These are phyloP conservation scores for Tulasnella sp. DNA, from an alignment of 768 basidiomycete genomes.

Conservation along the genomic window DNA sequence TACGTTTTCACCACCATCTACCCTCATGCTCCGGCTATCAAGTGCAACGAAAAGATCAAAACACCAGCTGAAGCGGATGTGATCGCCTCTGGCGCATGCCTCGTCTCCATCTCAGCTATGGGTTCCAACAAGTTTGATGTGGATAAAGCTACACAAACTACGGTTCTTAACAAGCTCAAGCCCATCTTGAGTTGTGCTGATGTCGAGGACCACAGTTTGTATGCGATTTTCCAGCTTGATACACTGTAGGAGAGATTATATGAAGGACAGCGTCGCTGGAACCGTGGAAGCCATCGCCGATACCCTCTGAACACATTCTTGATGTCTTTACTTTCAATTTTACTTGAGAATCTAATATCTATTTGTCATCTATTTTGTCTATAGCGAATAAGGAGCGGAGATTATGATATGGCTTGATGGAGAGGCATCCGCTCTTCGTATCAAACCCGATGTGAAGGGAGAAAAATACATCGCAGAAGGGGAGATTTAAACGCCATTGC, in stretches of 20 bases:
- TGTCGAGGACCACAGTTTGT: not conserved
- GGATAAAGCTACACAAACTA: not conserved
- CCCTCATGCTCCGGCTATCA: not conserved
- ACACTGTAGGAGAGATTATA: not conserved
- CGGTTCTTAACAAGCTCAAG: slow-evolving; percentile 2
- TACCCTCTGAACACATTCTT: not conserved
- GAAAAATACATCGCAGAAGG: not conserved
- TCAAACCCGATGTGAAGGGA: slow-evolving; percentile 64
- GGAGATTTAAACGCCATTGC: not conserved
- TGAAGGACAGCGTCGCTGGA: too few relatives aligned
- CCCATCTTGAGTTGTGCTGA: not conserved
- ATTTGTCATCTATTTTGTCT: not conserved
- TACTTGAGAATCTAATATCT: not conserved
- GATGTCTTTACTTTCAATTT: not conserved
- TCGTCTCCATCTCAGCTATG: slow-evolving; percentile 30
- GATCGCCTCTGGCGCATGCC: not conserved
- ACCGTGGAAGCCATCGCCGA: too few relatives aligned
- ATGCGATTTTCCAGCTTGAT: not conserved
- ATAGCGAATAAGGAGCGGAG: slow-evolving; percentile 1
- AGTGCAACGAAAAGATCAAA: not conserved
- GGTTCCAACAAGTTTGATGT: slow-evolving; percentile 15
- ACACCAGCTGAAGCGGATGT: slow-evolving; percentile 7
- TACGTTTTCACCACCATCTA: slow-evolving; percentile 25
- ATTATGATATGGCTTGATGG: slow-evolving; percentile 72
- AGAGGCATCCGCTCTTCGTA: slow-evolving; percentile 65